A percentile compares a stretch with the other conserved stretches of the same genome.
Conservation (phyloP, 2,329 filamentous ascomycete genomes). For the Talaromyces sp. region DNA sequence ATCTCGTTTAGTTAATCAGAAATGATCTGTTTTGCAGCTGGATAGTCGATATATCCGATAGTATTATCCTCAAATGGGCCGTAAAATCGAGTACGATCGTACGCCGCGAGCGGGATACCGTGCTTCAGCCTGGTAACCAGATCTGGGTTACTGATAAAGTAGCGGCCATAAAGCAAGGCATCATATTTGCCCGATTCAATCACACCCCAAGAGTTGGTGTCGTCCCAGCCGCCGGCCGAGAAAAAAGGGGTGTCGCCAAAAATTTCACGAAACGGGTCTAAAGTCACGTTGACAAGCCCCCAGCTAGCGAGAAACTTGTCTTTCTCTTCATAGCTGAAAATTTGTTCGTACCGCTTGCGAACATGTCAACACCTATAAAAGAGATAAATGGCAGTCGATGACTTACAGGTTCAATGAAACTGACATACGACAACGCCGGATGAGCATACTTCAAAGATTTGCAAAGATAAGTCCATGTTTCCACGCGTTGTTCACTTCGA, state of each 20-base stretch:
- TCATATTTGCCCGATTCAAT: slow-evolving; percentile 50
- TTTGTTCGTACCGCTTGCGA: slow-evolving; percentile 50
- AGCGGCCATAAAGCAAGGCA: slow-evolving; percentile 47
- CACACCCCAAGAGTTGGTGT: slow-evolving; percentile 50
- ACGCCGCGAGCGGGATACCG: slow-evolving; percentile 39
- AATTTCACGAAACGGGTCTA: slow-evolving; percentile 51
- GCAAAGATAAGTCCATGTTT: slow-evolving; percentile 54
- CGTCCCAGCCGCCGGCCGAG: slow-evolving; percentile 54
- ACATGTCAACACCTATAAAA: background rate
- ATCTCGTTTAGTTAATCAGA: too few species aligned
- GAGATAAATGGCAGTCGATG: background rate
- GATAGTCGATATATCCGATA: slow-evolving; percentile 32
- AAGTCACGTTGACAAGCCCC: slow-evolving; percentile 46
- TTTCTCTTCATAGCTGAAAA: slow-evolving; percentile 50
- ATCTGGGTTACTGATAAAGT: slow-evolving; percentile 52
- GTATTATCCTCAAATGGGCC: slow-evolving; percentile 34
- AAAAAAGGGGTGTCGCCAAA: slow-evolving; percentile 55
- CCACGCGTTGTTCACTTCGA: slow-evolving; percentile 49
- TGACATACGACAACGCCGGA: slow-evolving; percentile 51
- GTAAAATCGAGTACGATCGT: slow-evolving; percentile 48
- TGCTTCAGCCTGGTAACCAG: slow-evolving; percentile 45
- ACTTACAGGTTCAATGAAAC: slow-evolving; percentile 52
- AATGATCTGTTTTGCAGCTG: slow-evolving; percentile 9
- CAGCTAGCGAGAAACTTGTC: slow-evolving; percentile 49
- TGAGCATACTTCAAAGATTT: slow-evolving; percentile 46